Evolutionary conservation across 805 yeast genomes (phyloP).

Genomic region (Jamesozyma hellenica): DNA sequence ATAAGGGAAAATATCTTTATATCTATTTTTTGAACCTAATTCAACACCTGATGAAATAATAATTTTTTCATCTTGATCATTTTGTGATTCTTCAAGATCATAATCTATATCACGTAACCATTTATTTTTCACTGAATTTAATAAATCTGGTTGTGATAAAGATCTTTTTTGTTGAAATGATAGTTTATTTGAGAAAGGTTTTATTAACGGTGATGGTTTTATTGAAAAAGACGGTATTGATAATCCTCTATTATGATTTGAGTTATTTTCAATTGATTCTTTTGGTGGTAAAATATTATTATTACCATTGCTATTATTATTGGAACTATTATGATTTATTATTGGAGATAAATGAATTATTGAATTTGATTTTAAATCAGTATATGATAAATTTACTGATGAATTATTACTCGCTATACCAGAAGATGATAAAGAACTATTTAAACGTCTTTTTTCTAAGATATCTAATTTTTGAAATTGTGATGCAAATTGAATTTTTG

Average conservation of each 20-base stretch:
- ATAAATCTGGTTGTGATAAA: slow-evolving; percentile 15
- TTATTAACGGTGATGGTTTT: neutral
- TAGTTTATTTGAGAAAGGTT: slow-evolving; percentile 1
- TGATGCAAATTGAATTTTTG: slow-evolving; percentile 29
- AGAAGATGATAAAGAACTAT: slow-evolving; percentile 19
- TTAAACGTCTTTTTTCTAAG: slow-evolving; percentile 58
- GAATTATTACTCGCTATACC: slow-evolving; percentile 2
- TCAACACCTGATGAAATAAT: slow-evolving; percentile 68
- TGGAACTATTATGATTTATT: neutral
- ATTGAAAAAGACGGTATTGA: slow-evolving; percentile 1
- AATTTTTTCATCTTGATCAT: slow-evolving; percentile 22
- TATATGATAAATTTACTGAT: neutral
- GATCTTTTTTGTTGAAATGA: slow-evolving; percentile 11
- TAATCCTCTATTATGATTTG: neutral
- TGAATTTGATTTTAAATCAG: neutral
- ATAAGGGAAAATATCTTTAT: slow-evolving; percentile 80
- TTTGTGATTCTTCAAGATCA: slow-evolving; percentile 12
- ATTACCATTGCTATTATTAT: slow-evolving; percentile 19
- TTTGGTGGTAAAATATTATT: slow-evolving; percentile 7
- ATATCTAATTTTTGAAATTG: slow-evolving; percentile 59
- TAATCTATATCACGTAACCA: slow-evolving; percentile 12
- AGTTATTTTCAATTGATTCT: neutral
- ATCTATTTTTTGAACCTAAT: slow-evolving; percentile 70
- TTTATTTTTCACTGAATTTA: slow-evolving; percentile 2
- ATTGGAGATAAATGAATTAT: neutral